These are phyloP conservation scores for Albophoma yamanashiensis DNA, from an alignment of 2,329 filamentous ascomycete genomes.

Conservation along the genomic window DNA sequence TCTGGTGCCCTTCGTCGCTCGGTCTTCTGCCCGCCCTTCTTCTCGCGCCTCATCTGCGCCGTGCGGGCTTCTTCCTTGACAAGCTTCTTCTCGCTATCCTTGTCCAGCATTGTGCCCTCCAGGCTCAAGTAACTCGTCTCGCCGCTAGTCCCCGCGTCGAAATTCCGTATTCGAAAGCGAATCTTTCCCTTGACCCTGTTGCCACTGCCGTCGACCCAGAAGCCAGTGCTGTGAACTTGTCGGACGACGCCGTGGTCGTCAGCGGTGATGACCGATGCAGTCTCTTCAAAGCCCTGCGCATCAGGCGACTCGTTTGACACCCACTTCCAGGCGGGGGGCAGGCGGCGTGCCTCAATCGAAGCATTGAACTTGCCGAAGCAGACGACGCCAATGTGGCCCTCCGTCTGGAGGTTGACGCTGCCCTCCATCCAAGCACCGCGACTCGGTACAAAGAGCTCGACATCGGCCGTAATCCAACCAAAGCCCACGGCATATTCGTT, in stretches of 20 bases:
- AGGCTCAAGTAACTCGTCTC: conserved; percentile 74
- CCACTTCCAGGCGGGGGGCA: conserved; percentile 77
- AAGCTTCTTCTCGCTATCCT: conserved; percentile 52
- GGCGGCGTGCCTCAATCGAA: conserved; percentile 63
- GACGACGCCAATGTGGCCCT: conserved; percentile 79
- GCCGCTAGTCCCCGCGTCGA: conserved; percentile 67
- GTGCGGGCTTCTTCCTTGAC: conserved; percentile 33
- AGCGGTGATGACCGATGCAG: conserved; percentile 26
- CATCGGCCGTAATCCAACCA: conserved; percentile 80
- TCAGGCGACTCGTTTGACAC: conserved; percentile 42
- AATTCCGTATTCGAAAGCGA: conserved; percentile 71
- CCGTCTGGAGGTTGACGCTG: conserved; percentile 74
- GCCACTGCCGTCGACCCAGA: conserved; percentile 66
- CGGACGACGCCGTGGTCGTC: conserved; percentile 42
- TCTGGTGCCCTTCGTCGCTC: conserved; percentile 33
- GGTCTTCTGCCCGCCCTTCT: conserved; percentile 17
- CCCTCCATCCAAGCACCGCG: conserved; percentile 69
- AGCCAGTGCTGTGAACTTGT: conserved; percentile 48
- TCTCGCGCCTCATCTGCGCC: conserved; percentile 21
- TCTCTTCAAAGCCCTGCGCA: conserved; percentile 29
- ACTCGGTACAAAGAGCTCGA: conserved; percentile 70
- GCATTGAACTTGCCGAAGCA: conserved; percentile 91
- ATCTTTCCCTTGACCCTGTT: conserved; percentile 60
- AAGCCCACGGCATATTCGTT: conserved; percentile 83
- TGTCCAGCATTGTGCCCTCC: conserved; percentile 73